Evolutionary conservation across 2,329 filamentous ascomycete species (phyloP), one percentile per base, ranked within the genome.

Genomic region (Colletotrichum musae): DNA sequence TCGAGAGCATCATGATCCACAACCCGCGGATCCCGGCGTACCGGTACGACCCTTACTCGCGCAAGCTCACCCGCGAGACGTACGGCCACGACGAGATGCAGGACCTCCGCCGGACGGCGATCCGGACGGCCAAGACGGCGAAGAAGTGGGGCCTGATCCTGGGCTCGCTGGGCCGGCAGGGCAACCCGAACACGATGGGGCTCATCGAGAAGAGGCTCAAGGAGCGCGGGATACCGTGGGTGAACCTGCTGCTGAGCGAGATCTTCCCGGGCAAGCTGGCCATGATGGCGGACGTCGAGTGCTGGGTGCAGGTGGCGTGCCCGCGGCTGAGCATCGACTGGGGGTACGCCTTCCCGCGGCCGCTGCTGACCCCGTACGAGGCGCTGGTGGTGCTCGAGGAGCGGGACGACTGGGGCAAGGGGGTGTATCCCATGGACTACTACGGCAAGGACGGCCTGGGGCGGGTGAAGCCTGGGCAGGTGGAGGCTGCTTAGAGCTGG

Each of bases 1-100:
- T 99, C 51, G 96, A 99, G 81, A 97, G 94, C 76, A 95, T 97
- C 76, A 99, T 99, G 95, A 99, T 99, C 73, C 96, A 98, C 78
- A 99, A 99, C 81, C 96, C 97, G 0, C 82, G 85, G 5, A 89
- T 98, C 43, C 93, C 95, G 0, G 95, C 97, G 2, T 99, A 98
- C 82, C 89, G 96, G 72, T 99, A 99, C 80, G 96, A 99, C 77
- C 96, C 97, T 0, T 99, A 99, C 82, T 96, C 94, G 12, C 90
- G 95, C 58, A 94, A 93, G 68, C 88, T 99, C 32, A 98, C 95
- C 2, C 91, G 93, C 72, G 97, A 99, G 82, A 92, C 89, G 26
- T 99, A 99, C 80, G 93, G 93, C 50, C 96, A 99, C 80, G 89
- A 93, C 26, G 94, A 97, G 77, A 96, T 99, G 88, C 93, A 97